These are phyloP conservation scores for Fusarium praegraminearum DNA, from an alignment of 2,329 filamentous ascomycete species.

Conservation along the genomic window DNA sequence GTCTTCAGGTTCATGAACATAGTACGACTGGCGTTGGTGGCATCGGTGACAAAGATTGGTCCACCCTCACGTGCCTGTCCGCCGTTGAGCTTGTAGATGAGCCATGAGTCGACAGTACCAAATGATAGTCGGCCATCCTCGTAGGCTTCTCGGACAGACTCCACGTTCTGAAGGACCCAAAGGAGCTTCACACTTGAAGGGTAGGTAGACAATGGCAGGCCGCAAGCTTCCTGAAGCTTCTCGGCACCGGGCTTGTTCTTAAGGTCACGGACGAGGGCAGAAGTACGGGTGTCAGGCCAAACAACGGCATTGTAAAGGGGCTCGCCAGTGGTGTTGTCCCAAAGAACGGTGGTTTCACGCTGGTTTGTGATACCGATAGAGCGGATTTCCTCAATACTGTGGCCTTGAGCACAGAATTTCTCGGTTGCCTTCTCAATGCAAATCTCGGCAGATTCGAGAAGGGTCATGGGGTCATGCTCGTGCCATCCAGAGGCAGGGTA, in stretches of 20 bases:
- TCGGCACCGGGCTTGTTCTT: constrained; percentile 76
- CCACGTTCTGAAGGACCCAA: constrained; percentile 81
- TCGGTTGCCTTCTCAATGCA: constrained; percentile 84
- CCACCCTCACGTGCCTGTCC: constrained; percentile 67
- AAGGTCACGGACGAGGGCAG: constrained; percentile 78
- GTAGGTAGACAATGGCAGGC: constrained; percentile 88
- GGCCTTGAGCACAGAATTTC: constrained; percentile 77
- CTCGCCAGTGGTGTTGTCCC: constrained; percentile 84
- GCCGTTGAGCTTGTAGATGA: constrained; percentile 86
- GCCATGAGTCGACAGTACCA: constrained; percentile 89
- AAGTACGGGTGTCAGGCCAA: constrained; percentile 89
- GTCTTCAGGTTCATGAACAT: constrained; percentile 95
- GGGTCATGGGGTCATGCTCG: constrained; percentile 85
- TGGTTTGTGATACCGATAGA: constrained; percentile 90
- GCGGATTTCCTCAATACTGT: constrained; percentile 75
- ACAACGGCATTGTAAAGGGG: constrained; percentile 87
- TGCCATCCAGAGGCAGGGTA: constrained; percentile 92
- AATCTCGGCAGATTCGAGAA: constrained; percentile 78
- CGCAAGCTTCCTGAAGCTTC: constrained; percentile 76
- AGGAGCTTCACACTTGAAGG: constrained; percentile 87
- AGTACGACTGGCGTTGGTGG: constrained; percentile 88
- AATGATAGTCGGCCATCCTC: constrained; percentile 82
- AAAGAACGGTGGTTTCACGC: constrained; percentile 87
- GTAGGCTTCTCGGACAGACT: constrained; percentile 78
- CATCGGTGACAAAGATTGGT: constrained; percentile 83